phyloP scores from a whole-genome alignment of 768 basidiomycete species.

The Atractiella rhizophila region DNA sequence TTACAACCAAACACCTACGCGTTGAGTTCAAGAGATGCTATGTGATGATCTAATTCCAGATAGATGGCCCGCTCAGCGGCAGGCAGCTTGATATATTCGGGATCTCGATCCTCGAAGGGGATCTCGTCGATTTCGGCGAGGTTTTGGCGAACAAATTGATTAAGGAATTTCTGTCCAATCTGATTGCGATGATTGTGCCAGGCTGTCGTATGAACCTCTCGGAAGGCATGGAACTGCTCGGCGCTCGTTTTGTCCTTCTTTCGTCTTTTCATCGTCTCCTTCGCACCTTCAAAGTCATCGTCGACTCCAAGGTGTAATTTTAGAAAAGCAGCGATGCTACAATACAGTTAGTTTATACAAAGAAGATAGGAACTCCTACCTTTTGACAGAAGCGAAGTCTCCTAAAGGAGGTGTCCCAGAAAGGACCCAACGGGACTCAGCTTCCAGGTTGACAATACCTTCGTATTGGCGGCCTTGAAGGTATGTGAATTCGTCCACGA shows the following conservation, averaged over 20 bases:
- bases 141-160: slow-evolving; percentile 34
- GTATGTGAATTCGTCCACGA: slow-evolving; percentile 89
- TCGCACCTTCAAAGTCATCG: slow-evolving; percentile 58
- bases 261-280: slow-evolving; percentile 51
- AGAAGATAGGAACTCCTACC: slow-evolving; percentile 22
- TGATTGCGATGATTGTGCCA: slow-evolving; percentile 76
- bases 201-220: slow-evolving; percentile 67
- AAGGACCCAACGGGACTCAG: slow-evolving; percentile 74
- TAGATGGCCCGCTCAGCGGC: slow-evolving; percentile 69
- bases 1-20: slow-evolving; percentile 12
- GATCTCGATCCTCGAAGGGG: slow-evolving; percentile 40
- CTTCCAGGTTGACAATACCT: slow-evolving; percentile 47
- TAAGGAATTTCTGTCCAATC: slow-evolving; percentile 38
- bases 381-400: slow-evolving; percentile 71
- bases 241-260: slow-evolving; percentile 63
- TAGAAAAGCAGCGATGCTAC: slow-evolving; percentile 26
- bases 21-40: slow-evolving; percentile 69
- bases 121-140: slow-evolving; percentile 94
- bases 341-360: slow-evolving; percentile 23
- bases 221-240: slow-evolving; percentile 87
- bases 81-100: slow-evolving; percentile 44
- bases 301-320: slow-evolving; percentile 75
- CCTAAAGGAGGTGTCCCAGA: slow-evolving; percentile 85
- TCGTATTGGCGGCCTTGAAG: slow-evolving; percentile 54
- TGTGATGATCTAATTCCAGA: slow-evolving; percentile 73